A percentile compares a stretch with the other conserved stretches of the same genome.
These are phyloP conservation scores for Astragalus membranaceus DNA, from an alignment of 306 rosid genomes.

Conservation along the genomic window DNA sequence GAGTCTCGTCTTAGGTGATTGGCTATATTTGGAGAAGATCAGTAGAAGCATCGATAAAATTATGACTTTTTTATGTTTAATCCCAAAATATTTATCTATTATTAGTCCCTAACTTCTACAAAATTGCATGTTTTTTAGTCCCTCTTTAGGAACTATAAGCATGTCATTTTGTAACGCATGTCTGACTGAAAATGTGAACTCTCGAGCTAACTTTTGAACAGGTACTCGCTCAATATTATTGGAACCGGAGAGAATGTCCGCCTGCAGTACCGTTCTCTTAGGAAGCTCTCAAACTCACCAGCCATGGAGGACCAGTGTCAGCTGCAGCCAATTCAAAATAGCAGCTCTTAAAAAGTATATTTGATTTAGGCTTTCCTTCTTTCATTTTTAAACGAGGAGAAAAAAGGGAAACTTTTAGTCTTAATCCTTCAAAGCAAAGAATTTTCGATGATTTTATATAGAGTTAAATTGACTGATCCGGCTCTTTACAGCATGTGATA, in stretches of 20 bases:
- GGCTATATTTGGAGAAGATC: background rate
- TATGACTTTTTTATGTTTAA: no score
- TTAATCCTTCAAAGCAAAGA: slow-evolving; percentile 12
- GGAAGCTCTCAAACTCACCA: slow-evolving; percentile 56
- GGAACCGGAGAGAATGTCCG: slow-evolving; percentile 88
- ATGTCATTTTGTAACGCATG: no score
- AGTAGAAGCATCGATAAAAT: background rate
- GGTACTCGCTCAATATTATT: slow-evolving; percentile 90
- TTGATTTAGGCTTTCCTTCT: slow-evolving; percentile 6
- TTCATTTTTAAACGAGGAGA: slow-evolving; percentile 11
- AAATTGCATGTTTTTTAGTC: no score
- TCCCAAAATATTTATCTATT: no score
- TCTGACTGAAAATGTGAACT: background rate
- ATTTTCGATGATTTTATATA: slow-evolving; percentile 16
- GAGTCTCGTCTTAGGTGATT: background rate
- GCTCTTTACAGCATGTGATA: slow-evolving; percentile 29
- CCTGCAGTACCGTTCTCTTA: slow-evolving; percentile 87
- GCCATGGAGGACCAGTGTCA: slow-evolving; percentile 37
- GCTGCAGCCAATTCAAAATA: slow-evolving; percentile 53
- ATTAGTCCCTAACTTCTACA: no score
- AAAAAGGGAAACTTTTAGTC: slow-evolving; percentile 14
- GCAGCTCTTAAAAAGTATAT: slow-evolving; percentile 37
- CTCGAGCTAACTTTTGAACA: slow-evolving; percentile 20
- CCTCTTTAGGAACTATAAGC: no score
- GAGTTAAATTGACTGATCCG: slow-evolving; percentile 21